A percentile compares a stretch with the other conserved stretches of the same genome.
phyloP scores from a whole-genome alignment of 495 filamentous ascomycete genomes.

The Trichoderma reesei region DNA sequence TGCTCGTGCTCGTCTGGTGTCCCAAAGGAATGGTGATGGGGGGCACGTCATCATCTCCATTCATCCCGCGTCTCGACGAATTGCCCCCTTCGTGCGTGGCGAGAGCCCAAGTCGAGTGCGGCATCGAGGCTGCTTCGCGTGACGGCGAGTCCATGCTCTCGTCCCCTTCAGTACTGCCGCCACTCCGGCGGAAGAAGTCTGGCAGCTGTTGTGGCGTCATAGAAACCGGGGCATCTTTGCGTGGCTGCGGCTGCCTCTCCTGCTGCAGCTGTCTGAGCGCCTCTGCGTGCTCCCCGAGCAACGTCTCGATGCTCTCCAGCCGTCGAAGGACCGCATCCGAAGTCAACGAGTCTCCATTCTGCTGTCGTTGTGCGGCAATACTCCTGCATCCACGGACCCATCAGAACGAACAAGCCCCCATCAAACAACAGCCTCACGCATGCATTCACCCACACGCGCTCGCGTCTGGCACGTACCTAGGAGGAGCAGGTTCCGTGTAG shows the following conservation, averaged over 20 bases:
- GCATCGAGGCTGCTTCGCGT: background rate
- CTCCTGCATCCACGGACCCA: background rate
- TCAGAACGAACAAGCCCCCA: background rate
- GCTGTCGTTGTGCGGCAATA: background rate
- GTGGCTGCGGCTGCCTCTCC: background rate
- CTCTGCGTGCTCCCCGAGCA: background rate
- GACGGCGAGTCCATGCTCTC: background rate
- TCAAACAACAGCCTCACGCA: background rate
- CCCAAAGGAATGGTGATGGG: constrained; percentile 1
- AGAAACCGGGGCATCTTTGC: background rate
- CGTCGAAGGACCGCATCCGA: background rate
- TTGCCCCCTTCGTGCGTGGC: background rate
- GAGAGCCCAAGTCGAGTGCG: background rate
- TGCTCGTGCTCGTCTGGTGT: background rate
- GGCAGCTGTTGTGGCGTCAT: background rate
- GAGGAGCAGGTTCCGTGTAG: background rate
- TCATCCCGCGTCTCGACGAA: background rate
- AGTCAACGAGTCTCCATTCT: background rate
- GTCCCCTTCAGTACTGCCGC: background rate
- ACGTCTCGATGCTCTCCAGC: background rate
- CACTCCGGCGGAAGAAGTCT: background rate
- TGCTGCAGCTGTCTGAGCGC: background rate
- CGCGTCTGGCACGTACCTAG: background rate
- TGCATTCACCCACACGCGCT: background rate
- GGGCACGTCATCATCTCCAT: background rate